phyloP scores from a whole-genome alignment of 768 basidiomycete genomes.

The Kwoniella botswanensis region DNA sequence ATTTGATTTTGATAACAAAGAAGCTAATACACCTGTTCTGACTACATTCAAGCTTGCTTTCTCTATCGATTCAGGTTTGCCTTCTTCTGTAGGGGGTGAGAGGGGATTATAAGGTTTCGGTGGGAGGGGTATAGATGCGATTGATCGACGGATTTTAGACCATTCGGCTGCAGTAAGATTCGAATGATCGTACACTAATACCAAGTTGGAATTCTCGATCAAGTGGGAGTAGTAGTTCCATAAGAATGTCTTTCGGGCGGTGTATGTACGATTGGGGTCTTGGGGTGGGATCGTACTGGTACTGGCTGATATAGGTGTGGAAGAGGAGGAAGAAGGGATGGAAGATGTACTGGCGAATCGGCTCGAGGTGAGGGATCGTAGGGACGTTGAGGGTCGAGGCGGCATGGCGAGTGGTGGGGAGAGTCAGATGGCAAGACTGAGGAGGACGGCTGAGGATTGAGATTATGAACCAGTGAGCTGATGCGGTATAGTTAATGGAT shows the following conservation, averaged over 20 bases:
- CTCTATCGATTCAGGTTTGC: neutral
- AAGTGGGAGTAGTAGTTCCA: conserved; percentile 79
- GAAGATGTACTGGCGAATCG: conserved; percentile 24
- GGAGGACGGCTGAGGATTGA: too few relatives aligned
- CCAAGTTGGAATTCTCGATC: conserved; percentile 66
- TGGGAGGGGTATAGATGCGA: conserved; percentile 62
- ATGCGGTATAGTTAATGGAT: neutral
- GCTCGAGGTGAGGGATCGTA: conserved; percentile 4
- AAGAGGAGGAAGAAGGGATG: conserved; percentile 11
- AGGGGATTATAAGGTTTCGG: conserved; percentile 4
- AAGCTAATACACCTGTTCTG: conserved; percentile 78
- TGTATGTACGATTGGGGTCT: conserved; percentile 67
- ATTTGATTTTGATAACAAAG: conserved; percentile 65
- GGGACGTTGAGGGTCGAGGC: conserved; percentile 15
- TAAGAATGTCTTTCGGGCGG: conserved; percentile 77
- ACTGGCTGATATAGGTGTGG: conserved; percentile 11
- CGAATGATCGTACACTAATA: conserved; percentile 78
- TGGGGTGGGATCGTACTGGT: neutral
- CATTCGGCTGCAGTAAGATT: conserved; percentile 72
- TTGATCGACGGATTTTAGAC: conserved; percentile 71
- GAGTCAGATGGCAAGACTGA: neutral
- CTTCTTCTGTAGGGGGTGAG: neutral
- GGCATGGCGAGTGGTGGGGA: conserved; percentile 5
- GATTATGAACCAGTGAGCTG: too few relatives aligned
- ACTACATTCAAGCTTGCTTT: conserved; percentile 66